Evolutionary conservation across 495 filamentous ascomycete genomes (phyloP), one percentile per base, ranked within the genome.

Genomic region (Aspergillus carlsbadensis): DNA sequence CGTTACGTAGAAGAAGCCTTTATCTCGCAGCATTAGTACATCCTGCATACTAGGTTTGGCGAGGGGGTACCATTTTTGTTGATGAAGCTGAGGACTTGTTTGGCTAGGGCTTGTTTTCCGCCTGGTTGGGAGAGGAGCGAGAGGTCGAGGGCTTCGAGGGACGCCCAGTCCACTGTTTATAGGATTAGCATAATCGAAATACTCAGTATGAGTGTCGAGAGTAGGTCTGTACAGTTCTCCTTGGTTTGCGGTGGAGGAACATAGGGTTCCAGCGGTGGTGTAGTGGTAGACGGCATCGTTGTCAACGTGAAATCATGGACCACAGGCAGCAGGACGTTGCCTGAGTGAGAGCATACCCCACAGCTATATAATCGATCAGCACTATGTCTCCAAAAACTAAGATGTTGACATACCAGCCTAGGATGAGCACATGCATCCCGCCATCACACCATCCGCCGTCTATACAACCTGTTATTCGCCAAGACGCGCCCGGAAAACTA

Each of bases 71-170:
- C 52, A 21, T 34, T 26, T 34, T 45, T 54, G 11, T 33, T 10
- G 47, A 52, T 26, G 18, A 35, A 34, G 10, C 29, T 15, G 37
- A 24, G 10, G 14, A 39, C 10, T 59, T 81, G 78, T 15, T 70
- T 65, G 5, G 78, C 80, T 7, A 85, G 60, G 34, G 72, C 65
- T 52, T 82, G 64, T 61, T 78, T 82, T 6, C 81, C 81, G 35
- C 78, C 80, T 5, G 77, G 76, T 11, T 67, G 40, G 41, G 78
- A 70, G 48, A 76, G 79, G 2, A 71, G 64, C n/a, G 70, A 70
- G 6, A 84, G 70, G 60, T 85, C 80, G 15, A 85, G 66, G 2
- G 73, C 78, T 20, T 72, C 61, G 5, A 85, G 67, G 24, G 80
- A 75, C 7, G 79, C 79, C 76, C 78, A 82, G 44, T 72, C 62